Conservation (phyloP, 192 early-diverging fungal genomes). For the Entomortierella beljakovae region DNA sequence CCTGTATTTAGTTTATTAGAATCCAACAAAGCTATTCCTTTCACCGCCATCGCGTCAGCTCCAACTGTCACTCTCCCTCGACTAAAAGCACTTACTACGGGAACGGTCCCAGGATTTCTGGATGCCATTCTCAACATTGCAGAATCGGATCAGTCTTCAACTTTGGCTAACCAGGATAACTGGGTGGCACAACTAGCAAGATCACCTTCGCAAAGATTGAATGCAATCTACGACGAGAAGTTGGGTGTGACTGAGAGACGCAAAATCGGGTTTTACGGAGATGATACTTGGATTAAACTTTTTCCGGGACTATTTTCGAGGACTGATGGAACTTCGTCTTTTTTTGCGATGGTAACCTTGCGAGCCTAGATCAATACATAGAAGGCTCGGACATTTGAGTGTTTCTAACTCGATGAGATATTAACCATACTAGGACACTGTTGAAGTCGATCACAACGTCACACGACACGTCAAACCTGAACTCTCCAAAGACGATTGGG, state of each 20-base stretch:
- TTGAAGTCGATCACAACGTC: constrained; percentile 81
- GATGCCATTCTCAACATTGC: constrained; percentile 88
- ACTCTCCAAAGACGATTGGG: constrained; percentile 70
- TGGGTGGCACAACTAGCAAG: constrained; percentile 74
- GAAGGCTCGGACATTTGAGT: too few relatives aligned
- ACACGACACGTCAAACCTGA: constrained; percentile 73
- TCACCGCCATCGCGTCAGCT: constrained; percentile 66
- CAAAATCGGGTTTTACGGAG: constrained; percentile 86
- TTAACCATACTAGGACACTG: constrained; percentile 78
- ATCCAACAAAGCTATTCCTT: constrained; percentile 58
- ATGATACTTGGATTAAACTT: constrained; percentile 95
- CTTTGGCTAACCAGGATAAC: constrained; percentile 74
- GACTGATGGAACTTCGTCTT: constrained; percentile 73
- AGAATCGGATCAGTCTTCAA: constrained; percentile 73
- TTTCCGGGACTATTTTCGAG: constrained; percentile 76
- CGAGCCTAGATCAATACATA: too few relatives aligned
- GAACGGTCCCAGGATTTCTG: constrained; percentile 82
- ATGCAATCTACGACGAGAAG: constrained; percentile 10
- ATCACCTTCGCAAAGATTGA: constrained; percentile 10
- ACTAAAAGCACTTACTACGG: constrained; percentile 84
- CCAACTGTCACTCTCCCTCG: constrained; percentile 87
- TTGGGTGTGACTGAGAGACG: constrained; percentile 49
- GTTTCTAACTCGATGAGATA: too few relatives aligned
- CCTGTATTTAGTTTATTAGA: constrained; percentile 67
- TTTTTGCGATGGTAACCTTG: constrained; percentile 79